Evolutionary conservation across 805 yeast genomes (phyloP), one percentile per base, ranked within the genome.

Genomic region (Sugiyamaella valdiviana): DNA sequence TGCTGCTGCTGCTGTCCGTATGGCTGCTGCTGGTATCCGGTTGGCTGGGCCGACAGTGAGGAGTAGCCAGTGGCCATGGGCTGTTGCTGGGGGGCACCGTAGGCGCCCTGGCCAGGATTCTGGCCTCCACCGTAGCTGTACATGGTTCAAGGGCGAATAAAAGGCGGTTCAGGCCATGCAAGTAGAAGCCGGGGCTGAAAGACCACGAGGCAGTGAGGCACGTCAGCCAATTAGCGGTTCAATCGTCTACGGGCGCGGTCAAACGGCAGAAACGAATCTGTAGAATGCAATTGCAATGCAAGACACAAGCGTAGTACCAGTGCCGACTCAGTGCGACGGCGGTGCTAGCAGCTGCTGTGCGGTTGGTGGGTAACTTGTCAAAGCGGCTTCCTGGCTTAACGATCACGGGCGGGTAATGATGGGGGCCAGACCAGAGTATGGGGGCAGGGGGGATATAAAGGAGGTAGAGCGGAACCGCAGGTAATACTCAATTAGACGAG

Each of bases 1-100:
- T 44, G 52, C 47, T 44, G 52, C 14, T 51, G 38, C 21, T 49
- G 59, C 48, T 57, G 62, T 15, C 51, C 40, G 42, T 50, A 51
- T 9, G 50, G 44, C 39, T 39, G 48, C 10, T 46, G 46, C 39
- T 53, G 57, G 42, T 39, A 51, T 20, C 58, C 58, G 6, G 56
- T 51, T 29, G 50, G 59, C 45, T 54, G 51, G 3, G 50, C 36
- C 21, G 46, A 50, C 26, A 41, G n/a, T 2, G 17, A 17, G 10
- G 17, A 14, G 21, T 26, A 26, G 14, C 51, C 54, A 21, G 49
- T 50, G 2, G 52, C 45, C 36, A 44, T 32, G 20, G 44, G 48
- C 32, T 35, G 51, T 20, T 42, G 44, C 7, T 15, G 45, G 29
- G 39, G 44, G n/a, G 36, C 39, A 15, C 42, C 42, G 22, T 37